Conservation (phyloP, 805 yeast genomes). For the Ogataea allantospora region DNA sequence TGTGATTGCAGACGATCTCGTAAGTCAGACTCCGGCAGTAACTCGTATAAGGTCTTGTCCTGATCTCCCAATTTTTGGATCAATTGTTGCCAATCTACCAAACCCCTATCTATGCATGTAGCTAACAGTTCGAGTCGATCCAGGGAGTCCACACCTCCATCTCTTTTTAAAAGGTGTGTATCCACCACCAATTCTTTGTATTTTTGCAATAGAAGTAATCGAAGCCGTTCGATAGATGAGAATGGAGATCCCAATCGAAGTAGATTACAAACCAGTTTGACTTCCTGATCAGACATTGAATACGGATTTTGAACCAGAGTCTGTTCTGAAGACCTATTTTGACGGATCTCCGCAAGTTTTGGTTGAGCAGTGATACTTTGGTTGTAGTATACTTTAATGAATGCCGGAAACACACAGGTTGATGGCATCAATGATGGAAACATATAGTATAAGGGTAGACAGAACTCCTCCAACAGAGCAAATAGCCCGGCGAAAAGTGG, state of each 20-base stretch:
- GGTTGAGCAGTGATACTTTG: slow-evolving; percentile 23
- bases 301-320: slow-evolving; percentile 46
- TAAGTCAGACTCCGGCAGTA: slow-evolving; percentile 19
- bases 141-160: slow-evolving; percentile 48
- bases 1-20: slow-evolving; percentile 16
- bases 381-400: slow-evolving; percentile 41
- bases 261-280: slow-evolving; percentile 33
- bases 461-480: slow-evolving; percentile 53
- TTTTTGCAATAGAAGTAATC: slow-evolving; percentile 37
- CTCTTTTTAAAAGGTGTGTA: slow-evolving; percentile 43
- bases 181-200: slow-evolving; percentile 50
- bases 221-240: slow-evolving; percentile 36
- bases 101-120: slow-evolving; percentile 56
- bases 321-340: slow-evolving; percentile 13
- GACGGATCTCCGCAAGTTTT: slow-evolving; percentile 19
- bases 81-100: slow-evolving; percentile 37
- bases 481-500: slow-evolving; percentile 59
- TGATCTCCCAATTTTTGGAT: slow-evolving; percentile 1
- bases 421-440: slow-evolving; percentile 60
- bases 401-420: slow-evolving; percentile 55
- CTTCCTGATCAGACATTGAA: slow-evolving; percentile 40
- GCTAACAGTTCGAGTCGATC: slow-evolving; percentile 49
- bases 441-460: slow-evolving; percentile 49
- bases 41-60: slow-evolving; percentile 16
- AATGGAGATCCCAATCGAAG: slow-evolving; percentile 31